Conservation (phyloP, 2,329 filamentous ascomycete genomes). For the Diatrype stigma region DNA sequence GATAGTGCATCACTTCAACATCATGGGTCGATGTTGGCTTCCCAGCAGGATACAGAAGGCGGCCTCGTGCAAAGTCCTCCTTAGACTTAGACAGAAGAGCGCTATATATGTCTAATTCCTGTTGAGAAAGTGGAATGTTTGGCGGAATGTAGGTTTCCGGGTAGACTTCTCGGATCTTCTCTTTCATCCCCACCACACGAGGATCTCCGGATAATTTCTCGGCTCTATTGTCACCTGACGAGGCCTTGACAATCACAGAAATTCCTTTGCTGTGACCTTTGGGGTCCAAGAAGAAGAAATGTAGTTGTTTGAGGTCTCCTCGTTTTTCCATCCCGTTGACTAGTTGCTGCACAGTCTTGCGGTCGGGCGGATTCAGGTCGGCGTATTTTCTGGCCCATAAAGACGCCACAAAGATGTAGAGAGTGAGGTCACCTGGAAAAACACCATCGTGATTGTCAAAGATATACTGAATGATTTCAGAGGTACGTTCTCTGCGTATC, state of each 20-base stretch:
- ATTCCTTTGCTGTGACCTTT: conserved; percentile 21
- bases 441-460: conserved; percentile 39
- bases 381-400: conserved; percentile 41
- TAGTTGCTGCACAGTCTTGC: conserved; percentile 19
- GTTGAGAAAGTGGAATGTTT: conserved; percentile 31
- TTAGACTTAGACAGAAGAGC: conserved; percentile 21
- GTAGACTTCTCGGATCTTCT: conserved; percentile 43
- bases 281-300: conserved; percentile 25
- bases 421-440: conserved; percentile 46
- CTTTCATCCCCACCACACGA: conserved; percentile 39
- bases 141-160: conserved; percentile 40
- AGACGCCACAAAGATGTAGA: conserved; percentile 44
- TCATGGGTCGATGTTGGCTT: conserved; percentile 23
- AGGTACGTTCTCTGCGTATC: conserved; percentile 23
- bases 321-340: conserved; percentile 26
- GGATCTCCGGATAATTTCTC: conserved; percentile 36
- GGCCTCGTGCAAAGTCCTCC: conserved; percentile 4
- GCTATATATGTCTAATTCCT: conserved; percentile 30
- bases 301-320: conserved; percentile 16
- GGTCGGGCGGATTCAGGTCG: conserved; percentile 33
- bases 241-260: conserved; percentile 18
- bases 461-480: conserved; percentile 38
- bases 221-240: not conserved
- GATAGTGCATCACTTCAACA: conserved; percentile 23
- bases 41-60: not conserved